Percentiles rank a stretch among this genome's conserved stretches.
Evolutionary conservation across 1,284 basidiomycete species (phyloP).

Genomic region (Microbotryum intermedium): DNA sequence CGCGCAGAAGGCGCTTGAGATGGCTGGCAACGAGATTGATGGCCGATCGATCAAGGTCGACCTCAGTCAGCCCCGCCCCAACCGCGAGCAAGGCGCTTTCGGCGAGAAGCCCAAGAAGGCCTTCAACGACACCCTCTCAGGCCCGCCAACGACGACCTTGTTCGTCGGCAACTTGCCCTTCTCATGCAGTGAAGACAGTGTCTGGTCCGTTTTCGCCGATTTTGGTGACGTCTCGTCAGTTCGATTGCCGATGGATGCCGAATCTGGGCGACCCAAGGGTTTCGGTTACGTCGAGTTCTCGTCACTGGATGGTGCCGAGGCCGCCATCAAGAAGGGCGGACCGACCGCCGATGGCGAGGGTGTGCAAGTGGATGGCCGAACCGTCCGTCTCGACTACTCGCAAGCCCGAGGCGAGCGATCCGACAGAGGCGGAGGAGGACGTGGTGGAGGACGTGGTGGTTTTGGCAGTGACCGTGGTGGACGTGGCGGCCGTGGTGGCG

Average conservation of each 20-base stretch:
- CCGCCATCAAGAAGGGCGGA: slow-evolving; percentile 56
- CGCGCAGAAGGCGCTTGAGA: slow-evolving; percentile 65
- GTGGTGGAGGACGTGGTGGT: slow-evolving; percentile 35
- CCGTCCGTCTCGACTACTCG: slow-evolving; percentile 79
- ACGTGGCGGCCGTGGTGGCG: slow-evolving; percentile 39
- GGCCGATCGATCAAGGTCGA: slow-evolving; percentile 83
- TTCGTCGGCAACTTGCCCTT: slow-evolving; percentile 91
- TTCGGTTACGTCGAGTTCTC: slow-evolving; percentile 96
- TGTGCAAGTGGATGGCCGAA: slow-evolving; percentile 71
- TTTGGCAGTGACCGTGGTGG: slow-evolving; percentile 44
- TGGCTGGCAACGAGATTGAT: slow-evolving; percentile 77
- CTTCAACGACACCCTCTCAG: slow-evolving; percentile 44
- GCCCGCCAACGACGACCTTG: slow-evolving; percentile 60
- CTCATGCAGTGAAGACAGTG: slow-evolving; percentile 65
- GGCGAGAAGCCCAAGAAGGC: slow-evolving; percentile 52
- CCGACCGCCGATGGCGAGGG: slow-evolving; percentile 49
- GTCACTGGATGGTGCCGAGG: slow-evolving; percentile 68
- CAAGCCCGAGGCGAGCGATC: slow-evolving; percentile 64
- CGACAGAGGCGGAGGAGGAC: slow-evolving; percentile 35
- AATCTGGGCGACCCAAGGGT: slow-evolving; percentile 84
- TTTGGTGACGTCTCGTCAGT: slow-evolving; percentile 66
- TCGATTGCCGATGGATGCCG: slow-evolving; percentile 85
- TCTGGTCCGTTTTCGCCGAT: slow-evolving; percentile 89
- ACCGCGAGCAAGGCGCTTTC: slow-evolving; percentile 61
- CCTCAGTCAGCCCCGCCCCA: slow-evolving; percentile 55